Conservation (phyloP, 257 asterid species). For the Solanum etuberosum region DNA sequence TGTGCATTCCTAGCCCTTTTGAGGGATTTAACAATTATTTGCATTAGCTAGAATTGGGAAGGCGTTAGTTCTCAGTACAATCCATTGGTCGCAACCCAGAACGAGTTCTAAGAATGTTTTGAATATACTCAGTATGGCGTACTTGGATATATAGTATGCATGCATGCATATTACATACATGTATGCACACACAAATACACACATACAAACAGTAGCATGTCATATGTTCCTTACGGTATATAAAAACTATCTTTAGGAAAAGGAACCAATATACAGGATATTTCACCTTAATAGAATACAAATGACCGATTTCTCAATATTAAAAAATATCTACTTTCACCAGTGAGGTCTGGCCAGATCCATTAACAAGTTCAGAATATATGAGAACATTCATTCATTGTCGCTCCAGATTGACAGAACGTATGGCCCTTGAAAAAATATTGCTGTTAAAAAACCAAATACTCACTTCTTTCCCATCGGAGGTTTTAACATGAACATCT, state of each 20-base stretch:
- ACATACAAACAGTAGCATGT: background rate
- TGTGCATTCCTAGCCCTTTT: background rate
- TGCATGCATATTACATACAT: too few relatives aligned
- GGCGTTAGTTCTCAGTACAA: background rate
- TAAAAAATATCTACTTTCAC: background rate
- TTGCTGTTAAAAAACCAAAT: background rate
- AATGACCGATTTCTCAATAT: background rate
- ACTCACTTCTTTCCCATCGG: conserved; percentile 73
- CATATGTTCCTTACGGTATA: background rate
- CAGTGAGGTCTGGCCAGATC: background rate
- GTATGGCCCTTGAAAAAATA: background rate
- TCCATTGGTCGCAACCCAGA: background rate
- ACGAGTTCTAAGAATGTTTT: background rate
- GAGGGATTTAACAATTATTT: background rate
- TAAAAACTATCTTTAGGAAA: background rate
- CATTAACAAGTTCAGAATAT: background rate
- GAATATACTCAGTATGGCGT: background rate
- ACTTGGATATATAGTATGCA: background rate
- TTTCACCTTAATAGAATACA: background rate
- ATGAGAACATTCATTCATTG: background rate
- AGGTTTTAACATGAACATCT: conserved; percentile 73
- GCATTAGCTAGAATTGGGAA: background rate
- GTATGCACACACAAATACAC: background rate
- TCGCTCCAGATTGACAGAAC: background rate
- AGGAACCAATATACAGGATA: background rate